Base-by-base conservation (phyloP, 1,284 basidiomycete genomes). In the Microbotryomycetes sp. region DNA sequence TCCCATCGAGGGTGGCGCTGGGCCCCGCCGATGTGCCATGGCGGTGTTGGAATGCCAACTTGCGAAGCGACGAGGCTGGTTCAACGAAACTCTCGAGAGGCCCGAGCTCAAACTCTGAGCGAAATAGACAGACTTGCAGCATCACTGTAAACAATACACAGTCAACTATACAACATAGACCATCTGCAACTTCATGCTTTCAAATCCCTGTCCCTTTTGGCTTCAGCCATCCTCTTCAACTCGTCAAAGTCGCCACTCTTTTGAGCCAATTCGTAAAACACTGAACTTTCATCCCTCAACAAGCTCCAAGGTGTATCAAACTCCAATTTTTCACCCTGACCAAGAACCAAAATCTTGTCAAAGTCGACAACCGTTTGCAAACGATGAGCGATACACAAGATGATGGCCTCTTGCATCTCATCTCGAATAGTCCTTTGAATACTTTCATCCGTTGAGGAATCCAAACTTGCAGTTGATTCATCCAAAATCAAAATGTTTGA, bases 241-340 rank as follows among this genome's bases (percentile, higher is more conserved):
- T 47, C n/a, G 3, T 68, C 66, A 16, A 32, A 59, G 42, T 68
- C 68, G 14, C 68, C 68, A 16, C 53, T 59, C 60, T 68, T 70
- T 50, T 50, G 45, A 46, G 66, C 67, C 42, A 70, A 31, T 4
- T 59, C 63, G 3, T 81, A 80, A 64, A 88, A 81, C 12, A 84
- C 81, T 28, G 78, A 74, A 51, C 80, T 73, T 23, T 80, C 80
- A 25, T 71, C 61, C 55, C 79, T 74, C 56, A 89, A 78, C 7
- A 91, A 78, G 26, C 79, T 78, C n/a, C 75, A 75, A 0, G 88
- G 88, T 52, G 79, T 79, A 69, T 80, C 81, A 64, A 76, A 82
- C 67, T 83, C 81, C 48, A 82, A 64, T 46, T 82, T 74, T 58
- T 79, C 78, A 29, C 81, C 81, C 6, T 76, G 76, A 61, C 78